Evolutionary conservation across 345 rosid genomes (phyloP), one percentile per base, ranked within the genome.

Genomic region (Gossypium herbaceum): DNA sequence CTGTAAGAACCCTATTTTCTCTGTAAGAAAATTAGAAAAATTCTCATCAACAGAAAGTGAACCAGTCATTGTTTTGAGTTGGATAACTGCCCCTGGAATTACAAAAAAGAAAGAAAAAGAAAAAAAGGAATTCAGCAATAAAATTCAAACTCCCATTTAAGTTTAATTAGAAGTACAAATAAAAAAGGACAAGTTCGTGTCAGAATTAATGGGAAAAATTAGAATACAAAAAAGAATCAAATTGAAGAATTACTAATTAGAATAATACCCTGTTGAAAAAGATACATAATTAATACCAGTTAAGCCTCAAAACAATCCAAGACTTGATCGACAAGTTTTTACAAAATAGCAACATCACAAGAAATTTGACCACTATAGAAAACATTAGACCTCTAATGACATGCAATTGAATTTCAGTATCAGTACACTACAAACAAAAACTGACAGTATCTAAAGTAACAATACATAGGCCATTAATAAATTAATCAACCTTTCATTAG

Each of bases 11-110:
- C 78, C 63, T 16, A 75, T 87, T 80, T 71, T 88, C 82, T 88
- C 89, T 43, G 77, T 73, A 34, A 70, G 59, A 55, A 79, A 43
- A 65, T 75, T 80, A 24, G 90, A 82, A 55, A 80, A 74, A 79
- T 59, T 83, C 80, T 87, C 92, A 71, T 88, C 91, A 15, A 81
- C 85, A 56, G 86, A 78, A 61, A 85, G 79, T 65, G 78, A 83
- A 75, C 88, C 79, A 72, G 83, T 69, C 54, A 85, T 64, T 62
- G 92, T 80, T 82, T 90, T 90, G 62, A 90, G 90, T 64, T 90
- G 94, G 59, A 90, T 80, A 68, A 90, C 90, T 63, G 88, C 88
- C 74, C 88, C 94, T 88, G 84, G 45, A 84, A 83, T n/a, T 50
- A 16, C 56, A 78, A 73, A 19, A 65, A 45, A 55, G 11, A 3